Evolutionary conservation across 306 rosid species (phyloP).

Genomic region (Abrus pulchellus): DNA sequence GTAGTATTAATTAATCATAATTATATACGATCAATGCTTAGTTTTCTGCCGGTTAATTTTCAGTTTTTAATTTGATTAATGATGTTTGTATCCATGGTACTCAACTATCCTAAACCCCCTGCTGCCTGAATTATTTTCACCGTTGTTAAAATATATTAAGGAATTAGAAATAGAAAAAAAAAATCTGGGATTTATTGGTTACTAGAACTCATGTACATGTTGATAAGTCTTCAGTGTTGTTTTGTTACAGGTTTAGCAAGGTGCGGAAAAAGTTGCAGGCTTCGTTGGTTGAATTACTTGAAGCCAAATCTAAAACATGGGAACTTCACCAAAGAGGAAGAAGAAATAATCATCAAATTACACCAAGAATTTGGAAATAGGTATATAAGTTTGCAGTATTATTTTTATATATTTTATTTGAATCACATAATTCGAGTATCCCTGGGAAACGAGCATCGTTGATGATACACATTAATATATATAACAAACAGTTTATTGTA

Average conservation of each 20-base stretch:
- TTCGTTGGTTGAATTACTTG: conserved; percentile 78
- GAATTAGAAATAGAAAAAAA: background rate
- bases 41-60: background rate
- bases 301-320: conserved; percentile 72
- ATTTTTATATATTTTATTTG: background rate
- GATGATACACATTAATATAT: too few relatives aligned
- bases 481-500: too few relatives aligned
- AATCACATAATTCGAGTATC: background rate
- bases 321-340: conserved; percentile 64
- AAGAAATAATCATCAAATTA: conserved; percentile 60
- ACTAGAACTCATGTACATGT: background rate
- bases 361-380: conserved; percentile 70
- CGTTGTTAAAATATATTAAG: background rate
- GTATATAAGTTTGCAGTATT: conserved; percentile 45
- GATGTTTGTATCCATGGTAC: too few relatives aligned
- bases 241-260: conserved; percentile 61
- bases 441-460: background rate
- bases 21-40: background rate
- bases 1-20: too few relatives aligned
- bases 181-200: background rate
- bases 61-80: too few relatives aligned
- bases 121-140: background rate
- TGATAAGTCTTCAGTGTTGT: background rate
- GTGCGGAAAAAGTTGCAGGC: conserved; percentile 92
- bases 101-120: background rate